Percentiles rank a stretch among this genome's conserved stretches.
phyloP scores from a whole-genome alignment of 768 basidiomycete species.

The Podaxis mareebaensis region DNA sequence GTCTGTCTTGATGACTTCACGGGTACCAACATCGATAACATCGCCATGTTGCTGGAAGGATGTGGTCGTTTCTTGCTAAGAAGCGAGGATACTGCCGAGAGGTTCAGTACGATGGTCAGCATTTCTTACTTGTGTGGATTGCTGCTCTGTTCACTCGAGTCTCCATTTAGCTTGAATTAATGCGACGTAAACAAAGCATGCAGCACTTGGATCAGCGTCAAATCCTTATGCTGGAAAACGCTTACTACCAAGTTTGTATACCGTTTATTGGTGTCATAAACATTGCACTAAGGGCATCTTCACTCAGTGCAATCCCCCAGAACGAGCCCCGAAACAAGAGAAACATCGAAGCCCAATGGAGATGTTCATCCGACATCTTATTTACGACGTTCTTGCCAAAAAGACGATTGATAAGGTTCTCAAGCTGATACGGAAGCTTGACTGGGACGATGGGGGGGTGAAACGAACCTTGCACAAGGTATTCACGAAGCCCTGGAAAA shows the following conservation, averaged over 20 bases:
- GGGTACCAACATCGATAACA: constrained; percentile 89
- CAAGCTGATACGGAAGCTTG: constrained; percentile 87
- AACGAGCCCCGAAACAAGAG: constrained; percentile 81
- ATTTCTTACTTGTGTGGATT: constrained; percentile 15
- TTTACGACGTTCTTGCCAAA: constrained; percentile 90
- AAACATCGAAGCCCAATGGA: constrained; percentile 87
- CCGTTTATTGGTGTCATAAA: too few species aligned
- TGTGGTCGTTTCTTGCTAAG: constrained; percentile 92
- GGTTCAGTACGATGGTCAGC: constrained; percentile 84
- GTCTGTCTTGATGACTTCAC: constrained; percentile 96
- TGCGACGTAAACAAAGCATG: constrained; percentile 92
- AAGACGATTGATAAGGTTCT: constrained; percentile 96
- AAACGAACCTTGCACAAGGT: constrained; percentile 75
- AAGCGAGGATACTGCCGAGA: constrained; percentile 82
- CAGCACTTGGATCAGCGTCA: constrained; percentile 94
- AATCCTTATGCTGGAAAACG: constrained; percentile 89
- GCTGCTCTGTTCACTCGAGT: neutral
- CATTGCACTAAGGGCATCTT: neutral
- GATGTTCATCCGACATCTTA: constrained; percentile 93
- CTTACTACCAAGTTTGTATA: constrained; percentile 85
- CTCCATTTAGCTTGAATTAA: constrained; percentile 73
- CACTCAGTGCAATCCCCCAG: constrained; percentile 91
- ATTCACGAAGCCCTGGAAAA: constrained; percentile 98
- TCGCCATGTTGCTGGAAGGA: constrained; percentile 87
- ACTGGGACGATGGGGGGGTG: constrained; percentile 83